Percentiles rank a stretch among this genome's conserved stretches.
These are phyloP conservation scores for Ceratocystis alfenasii DNA, from an alignment of 2,329 filamentous ascomycete genomes.

Conservation along the genomic window DNA sequence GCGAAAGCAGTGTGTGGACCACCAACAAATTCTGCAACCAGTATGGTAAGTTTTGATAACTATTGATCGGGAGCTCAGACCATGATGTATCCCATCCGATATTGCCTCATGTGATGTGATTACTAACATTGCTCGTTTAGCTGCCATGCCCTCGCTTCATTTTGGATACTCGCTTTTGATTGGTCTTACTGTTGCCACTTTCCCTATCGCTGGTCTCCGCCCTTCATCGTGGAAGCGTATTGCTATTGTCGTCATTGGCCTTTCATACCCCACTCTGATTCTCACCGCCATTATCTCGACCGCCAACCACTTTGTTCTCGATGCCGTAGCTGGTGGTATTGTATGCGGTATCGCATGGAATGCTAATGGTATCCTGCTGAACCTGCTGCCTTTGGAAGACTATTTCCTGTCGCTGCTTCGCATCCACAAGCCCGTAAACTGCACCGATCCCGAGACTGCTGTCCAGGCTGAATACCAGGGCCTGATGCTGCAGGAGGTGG, in stretches of 20 bases:
- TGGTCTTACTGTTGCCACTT: conserved; percentile 54
- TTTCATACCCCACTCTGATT: conserved; percentile 53
- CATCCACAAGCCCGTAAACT: conserved; percentile 50
- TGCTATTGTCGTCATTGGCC: conserved; percentile 37
- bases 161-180: conserved; percentile 66
- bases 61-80: not conserved
- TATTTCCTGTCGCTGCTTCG: conserved; percentile 52
- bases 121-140: conserved; percentile 29
- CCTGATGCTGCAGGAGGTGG: conserved; percentile 23
- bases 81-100: not conserved
- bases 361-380: conserved; percentile 43
- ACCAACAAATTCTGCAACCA: conserved; percentile 64
- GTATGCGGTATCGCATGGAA: conserved; percentile 56
- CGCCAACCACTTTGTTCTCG: conserved; percentile 61
- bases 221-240: conserved; percentile 40
- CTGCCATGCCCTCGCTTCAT: conserved; percentile 64
- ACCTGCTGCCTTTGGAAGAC: conserved; percentile 54
- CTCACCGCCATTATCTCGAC: conserved; percentile 57
- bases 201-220: conserved; percentile 48
- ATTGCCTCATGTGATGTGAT: not conserved
- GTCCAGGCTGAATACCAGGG: conserved; percentile 30
- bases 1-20: conserved; percentile 56
- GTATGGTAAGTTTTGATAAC: conserved; percentile 41
- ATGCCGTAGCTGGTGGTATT: conserved; percentile 55
- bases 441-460: conserved; percentile 31